Conservation (phyloP, 108 stramenopile species). For the Cyclostephanos tholiformis region DNA sequence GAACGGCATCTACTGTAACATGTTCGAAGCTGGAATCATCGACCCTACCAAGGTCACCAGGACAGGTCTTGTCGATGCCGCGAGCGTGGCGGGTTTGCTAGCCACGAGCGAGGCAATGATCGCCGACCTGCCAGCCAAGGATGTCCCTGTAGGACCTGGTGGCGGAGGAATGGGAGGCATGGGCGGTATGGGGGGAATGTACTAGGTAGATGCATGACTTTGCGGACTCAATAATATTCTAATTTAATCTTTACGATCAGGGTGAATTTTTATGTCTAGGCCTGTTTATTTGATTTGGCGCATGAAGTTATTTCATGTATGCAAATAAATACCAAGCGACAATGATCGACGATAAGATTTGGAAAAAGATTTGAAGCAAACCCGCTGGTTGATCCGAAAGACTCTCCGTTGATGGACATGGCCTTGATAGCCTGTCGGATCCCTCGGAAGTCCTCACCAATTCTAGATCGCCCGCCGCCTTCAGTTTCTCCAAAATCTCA, state of each 20-base stretch:
- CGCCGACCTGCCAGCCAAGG: constrained; percentile 90
- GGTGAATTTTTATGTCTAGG: not conserved
- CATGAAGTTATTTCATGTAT: not conserved
- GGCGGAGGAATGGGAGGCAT: constrained; percentile 82
- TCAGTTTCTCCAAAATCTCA: constrained; percentile 30
- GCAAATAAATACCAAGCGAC: not conserved
- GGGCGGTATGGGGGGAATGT: constrained; percentile 84
- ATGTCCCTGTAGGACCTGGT: constrained; percentile 46
- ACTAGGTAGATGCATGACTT: not conserved
- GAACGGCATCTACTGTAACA: constrained; percentile 90
- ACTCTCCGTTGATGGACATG: not conserved
- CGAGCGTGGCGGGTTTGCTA: constrained; percentile 95
- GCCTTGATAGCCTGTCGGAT: not conserved
- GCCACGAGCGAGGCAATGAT: constrained; percentile 99
- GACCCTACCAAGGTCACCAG: constrained; percentile 99
- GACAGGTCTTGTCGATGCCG: constrained; percentile 97
- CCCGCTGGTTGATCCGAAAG: too few relatives aligned
- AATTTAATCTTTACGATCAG: not conserved
- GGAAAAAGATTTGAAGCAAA: not conserved
- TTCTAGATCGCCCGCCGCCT: constrained; percentile 5
- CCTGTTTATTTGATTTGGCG: not conserved
- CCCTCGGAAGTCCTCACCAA: not conserved
- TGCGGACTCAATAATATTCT: not conserved
- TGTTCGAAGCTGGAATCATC: constrained; percentile 97
- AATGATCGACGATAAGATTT: not conserved